Evolutionary conservation across 2,329 filamentous ascomycete species (phyloP).

Genomic region (Furcasterigmium sp.): DNA sequence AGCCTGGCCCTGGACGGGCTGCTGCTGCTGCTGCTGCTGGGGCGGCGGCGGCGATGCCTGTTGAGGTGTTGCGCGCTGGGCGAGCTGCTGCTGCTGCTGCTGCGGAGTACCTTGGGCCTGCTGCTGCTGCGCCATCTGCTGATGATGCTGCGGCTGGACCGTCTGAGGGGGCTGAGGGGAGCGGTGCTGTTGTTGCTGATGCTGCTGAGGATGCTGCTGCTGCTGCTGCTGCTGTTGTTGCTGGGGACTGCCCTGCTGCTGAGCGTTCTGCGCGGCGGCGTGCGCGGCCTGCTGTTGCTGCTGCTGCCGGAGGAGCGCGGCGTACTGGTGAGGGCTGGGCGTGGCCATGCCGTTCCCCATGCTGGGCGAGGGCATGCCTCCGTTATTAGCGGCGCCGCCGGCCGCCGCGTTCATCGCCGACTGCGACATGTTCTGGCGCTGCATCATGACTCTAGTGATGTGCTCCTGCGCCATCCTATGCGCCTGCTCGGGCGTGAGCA

Average conservation of each 20-base stretch:
- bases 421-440: constrained; percentile 37
- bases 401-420: constrained; percentile 52
- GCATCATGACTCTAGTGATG: constrained; percentile 40
- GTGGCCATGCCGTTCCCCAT: constrained; percentile 44
- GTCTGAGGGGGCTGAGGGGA: constrained; percentile 8
- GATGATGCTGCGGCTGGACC: constrained; percentile 7
- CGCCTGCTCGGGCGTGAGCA: constrained; percentile 41
- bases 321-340: constrained; percentile 54
- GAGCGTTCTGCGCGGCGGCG: constrained; percentile 16
- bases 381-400: constrained; percentile 36
- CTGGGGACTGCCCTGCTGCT: constrained; percentile 17
- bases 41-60: constrained; percentile 21
- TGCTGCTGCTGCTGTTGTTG: constrained; percentile 19
- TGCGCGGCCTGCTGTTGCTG: constrained; percentile 39
- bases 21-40: constrained; percentile 14
- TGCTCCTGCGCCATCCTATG: constrained; percentile 47
- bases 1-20: constrained; percentile 8
- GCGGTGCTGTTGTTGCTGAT: constrained; percentile 14
- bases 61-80: constrained; percentile 7
- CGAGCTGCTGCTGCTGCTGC: constrained; percentile 4
- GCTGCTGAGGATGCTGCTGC: constrained; percentile 19
- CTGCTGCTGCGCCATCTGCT: constrained; percentile 7
- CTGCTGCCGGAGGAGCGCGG: constrained; percentile 52
- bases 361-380: constrained; percentile 21
- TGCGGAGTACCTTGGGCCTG: constrained; percentile 3